A percentile compares a stretch with the other conserved stretches of the same genome.
These are phyloP conservation scores for Nigrograna mackinnonii DNA, from an alignment of 2,329 filamentous ascomycete genomes.

Conservation along the genomic window DNA sequence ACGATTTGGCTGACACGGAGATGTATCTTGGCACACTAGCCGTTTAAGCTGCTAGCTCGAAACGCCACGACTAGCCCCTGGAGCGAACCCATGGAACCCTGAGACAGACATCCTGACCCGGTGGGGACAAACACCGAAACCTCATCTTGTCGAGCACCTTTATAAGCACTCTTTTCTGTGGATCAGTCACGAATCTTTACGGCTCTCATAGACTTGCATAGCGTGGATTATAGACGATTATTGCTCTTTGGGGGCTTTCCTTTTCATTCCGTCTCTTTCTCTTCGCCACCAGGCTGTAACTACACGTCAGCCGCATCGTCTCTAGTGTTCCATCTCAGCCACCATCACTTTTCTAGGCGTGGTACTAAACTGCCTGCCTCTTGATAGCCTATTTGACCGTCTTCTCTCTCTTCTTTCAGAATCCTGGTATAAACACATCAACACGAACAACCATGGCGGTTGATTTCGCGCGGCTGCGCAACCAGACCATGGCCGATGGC, in stretches of 20 bases:
- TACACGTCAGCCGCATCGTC: not conserved
- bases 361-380: not conserved
- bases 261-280: constrained; percentile 20
- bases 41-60: no score
- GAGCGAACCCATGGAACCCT: no score
- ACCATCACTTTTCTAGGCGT: no score
- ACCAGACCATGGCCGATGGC: constrained; percentile 84
- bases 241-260: constrained; percentile 14
- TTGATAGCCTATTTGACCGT: no score
- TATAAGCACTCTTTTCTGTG: not conserved
- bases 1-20: no score
- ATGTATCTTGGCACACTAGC: no score
- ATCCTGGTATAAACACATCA: not conserved
- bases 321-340: not conserved
- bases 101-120: no score
- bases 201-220: constrained; percentile 27
- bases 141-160: not conserved
- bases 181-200: not conserved
- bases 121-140: no score
- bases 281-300: constrained; percentile 26
- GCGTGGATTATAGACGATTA: constrained; percentile 27
- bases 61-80: no score
- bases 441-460: constrained; percentile 37
- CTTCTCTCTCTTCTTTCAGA: not conserved
- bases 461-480: constrained; percentile 72